Base-by-base conservation (phyloP, 257 asterid genomes). In the Fraxinus quadrangulata region DNA sequence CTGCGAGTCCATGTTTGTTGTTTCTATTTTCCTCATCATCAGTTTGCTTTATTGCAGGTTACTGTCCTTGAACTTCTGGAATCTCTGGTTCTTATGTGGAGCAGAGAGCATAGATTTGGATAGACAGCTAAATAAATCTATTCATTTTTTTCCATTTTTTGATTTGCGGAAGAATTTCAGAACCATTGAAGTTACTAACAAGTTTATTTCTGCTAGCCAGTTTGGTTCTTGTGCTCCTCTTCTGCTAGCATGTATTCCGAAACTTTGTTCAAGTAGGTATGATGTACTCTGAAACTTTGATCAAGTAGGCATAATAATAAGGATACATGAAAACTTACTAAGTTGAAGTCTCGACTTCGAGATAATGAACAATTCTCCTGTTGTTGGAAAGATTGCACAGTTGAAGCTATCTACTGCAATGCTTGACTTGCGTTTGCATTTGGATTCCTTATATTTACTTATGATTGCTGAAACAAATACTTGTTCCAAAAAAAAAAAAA, bases 51-150 rank as follows among this genome's bases (percentile, higher is more conserved):
- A 36, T 70, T 80, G 89, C 93, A 93, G 99, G 96, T 96, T 71
- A 82, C 96, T 0, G 97, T 93, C 80, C 97, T 93, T 6, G 99
- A 96, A 96, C 99, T 70, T 96, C 98, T 77, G 98, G 98, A 75
- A 89, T 96, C 30, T 91, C 97, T 71, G 99, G 99, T 77, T 93
- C 99, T 75, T 96, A 93, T 47, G 92, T 96, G 66, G 99, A 93
- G 92, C 90, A 93, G 81, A 92, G 99, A 83, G 91, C 97, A 66
- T 93, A 81, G 85, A 30, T 24, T 67, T 83, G 73, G 72, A 49
- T 78, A 45, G 47, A 71, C 70, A 24, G 81, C 71, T 26, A 19
- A 31, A 67, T 16, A 26, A 61, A 59, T 59, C 5, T 21, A 17
- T 40, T 75, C 71, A 72, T n/a, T 63, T 67, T 49, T 61, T 65